phyloP scores from a whole-genome alignment of 164 flowering plant species.

The Cinnamomum chago region DNA sequence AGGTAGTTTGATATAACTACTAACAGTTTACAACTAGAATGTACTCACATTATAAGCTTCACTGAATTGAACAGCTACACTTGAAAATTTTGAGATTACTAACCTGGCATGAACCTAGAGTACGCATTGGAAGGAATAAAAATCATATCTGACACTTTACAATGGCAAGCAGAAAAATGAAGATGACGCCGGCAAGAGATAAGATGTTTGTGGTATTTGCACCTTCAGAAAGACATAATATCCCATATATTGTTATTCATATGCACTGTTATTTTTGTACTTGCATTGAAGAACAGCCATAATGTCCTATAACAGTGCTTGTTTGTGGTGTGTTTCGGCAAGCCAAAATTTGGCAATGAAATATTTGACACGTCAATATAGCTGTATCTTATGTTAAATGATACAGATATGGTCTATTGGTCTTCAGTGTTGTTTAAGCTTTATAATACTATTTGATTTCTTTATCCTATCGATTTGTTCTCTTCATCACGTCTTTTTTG shows the following conservation, averaged over 20 bases:
- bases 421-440: too few relatives aligned
- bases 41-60: not conserved
- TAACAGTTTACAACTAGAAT: not conserved
- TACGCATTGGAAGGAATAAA: not conserved
- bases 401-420: too few relatives aligned
- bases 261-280: too few relatives aligned
- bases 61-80: not conserved
- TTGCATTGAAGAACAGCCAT: not conserved
- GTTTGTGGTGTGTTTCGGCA: too few relatives aligned
- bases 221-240: not conserved
- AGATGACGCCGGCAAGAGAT: conserved; percentile 7
- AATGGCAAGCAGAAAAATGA: conserved; percentile 2
- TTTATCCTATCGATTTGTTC: too few relatives aligned
- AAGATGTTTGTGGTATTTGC: not conserved
- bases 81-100: not conserved
- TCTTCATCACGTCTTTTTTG: too few relatives aligned
- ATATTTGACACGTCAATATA: too few relatives aligned
- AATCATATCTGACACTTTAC: not conserved
- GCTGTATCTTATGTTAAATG: too few relatives aligned
- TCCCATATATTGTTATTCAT: too few relatives aligned
- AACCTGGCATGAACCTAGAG: conserved; percentile 5
- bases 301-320: not conserved
- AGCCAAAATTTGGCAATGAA: too few relatives aligned
- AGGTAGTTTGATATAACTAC: not conserved
- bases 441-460: too few relatives aligned